Conservation (phyloP, 768 basidiomycete genomes). For the Candolleomyces efflorescens region DNA sequence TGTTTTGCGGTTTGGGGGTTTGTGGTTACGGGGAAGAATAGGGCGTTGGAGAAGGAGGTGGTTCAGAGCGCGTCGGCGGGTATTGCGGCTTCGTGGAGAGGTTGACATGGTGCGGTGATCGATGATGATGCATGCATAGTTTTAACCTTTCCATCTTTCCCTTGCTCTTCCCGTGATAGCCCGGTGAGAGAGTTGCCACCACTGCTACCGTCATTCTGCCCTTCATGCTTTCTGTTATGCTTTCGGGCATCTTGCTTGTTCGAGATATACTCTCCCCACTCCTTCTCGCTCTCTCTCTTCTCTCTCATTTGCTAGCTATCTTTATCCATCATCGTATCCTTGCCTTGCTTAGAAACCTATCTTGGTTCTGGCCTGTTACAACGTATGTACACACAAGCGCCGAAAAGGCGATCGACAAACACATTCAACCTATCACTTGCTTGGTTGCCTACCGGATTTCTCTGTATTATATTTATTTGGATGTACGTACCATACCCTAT, state of each 20-base stretch:
- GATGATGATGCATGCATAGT: too few relatives aligned
- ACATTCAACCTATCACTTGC: neutral
- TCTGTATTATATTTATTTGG: neutral
- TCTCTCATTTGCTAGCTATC: neutral
- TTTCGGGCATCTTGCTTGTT: neutral
- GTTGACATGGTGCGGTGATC: neutral
- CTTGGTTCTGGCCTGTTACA: too few relatives aligned
- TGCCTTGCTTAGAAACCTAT: too few relatives aligned
- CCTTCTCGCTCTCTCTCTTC: neutral
- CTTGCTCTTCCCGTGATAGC: too few relatives aligned
- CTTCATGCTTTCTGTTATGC: too few relatives aligned
- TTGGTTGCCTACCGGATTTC: neutral
- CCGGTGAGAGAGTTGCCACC: neutral
- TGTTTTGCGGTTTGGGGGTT: slow-evolving; percentile 50
- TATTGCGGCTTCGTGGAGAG: neutral
- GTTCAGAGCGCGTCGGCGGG: neutral
- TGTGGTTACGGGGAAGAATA: slow-evolving; percentile 17
- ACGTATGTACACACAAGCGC: too few relatives aligned
- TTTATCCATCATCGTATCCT: too few relatives aligned
- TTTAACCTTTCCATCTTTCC: too few relatives aligned
- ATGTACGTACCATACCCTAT: neutral
- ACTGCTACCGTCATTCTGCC: too few relatives aligned
- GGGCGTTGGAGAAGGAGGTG: neutral
- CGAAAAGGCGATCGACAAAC: neutral
- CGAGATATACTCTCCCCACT: neutral